Base-by-base conservation (phyloP, 352 stramenopile species). In the Phytophthora macrochlamydospora region DNA sequence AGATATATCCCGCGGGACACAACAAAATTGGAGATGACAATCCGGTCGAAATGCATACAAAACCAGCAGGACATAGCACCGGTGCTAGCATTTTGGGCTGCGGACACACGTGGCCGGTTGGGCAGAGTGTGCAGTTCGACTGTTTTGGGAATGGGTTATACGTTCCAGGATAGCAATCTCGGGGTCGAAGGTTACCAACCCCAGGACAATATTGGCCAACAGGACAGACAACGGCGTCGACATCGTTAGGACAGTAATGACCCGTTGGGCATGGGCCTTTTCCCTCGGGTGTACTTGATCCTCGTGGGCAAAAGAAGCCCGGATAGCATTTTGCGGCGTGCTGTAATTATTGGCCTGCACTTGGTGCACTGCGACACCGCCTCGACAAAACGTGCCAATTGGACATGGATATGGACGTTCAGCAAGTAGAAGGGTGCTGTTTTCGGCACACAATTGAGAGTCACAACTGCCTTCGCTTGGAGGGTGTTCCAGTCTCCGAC, bases 281-380 rank as follows among this genome's bases (percentile, higher is more conserved):
- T 3, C 97, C 97, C 70, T 99, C 93, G 5, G 97, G 95, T 8
- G 89, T 96, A 1, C 70, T 76, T 7, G 94, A 98, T 29, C 95
- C 95, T 29, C 86, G 81, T 0, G 97, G 94, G 76, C 97, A 99
- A 67, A 99, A 99, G 69, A 98, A 99, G 0, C 97, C 97, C 40
- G 88, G 70, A 61, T 98, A 98, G 56, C 97, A 99, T 44, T 76
- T 83, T 99, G 97, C 40, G 97, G 97, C 7, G 93, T 95, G 51
- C 82, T 94, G 69, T 96, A 99, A 71, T 99, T 98, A 32, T 79
- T 89, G 24, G 87, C 52, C 9, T 83, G 45, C 29, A 87, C 32
- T 32, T 90, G 68, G 37, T 84, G 76, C 5, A 67, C 79, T 4
- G 84, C 73, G 32, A 97, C 94, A 11, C 97, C 97, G 33, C 88